A percentile compares a stretch with the other conserved stretches of the same genome.
Conservation (phyloP, 371 early-diverging fungal genomes). For the Ecytonucleospora hepatopenaei region DNA sequence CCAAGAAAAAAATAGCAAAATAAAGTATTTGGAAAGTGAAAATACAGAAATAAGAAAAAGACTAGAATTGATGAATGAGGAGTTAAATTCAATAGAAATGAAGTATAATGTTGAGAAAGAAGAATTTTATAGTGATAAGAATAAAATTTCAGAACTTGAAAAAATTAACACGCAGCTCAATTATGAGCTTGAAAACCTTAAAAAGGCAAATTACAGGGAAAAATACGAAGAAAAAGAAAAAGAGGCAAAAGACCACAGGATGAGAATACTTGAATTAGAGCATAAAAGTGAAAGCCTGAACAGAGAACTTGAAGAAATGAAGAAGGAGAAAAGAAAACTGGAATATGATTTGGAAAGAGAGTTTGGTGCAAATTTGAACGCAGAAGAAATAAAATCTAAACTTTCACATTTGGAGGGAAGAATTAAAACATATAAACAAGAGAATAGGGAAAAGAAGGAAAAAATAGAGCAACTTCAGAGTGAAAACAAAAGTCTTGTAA, state of each 20-base stretch:
- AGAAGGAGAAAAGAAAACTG: slow-evolving; percentile 4
- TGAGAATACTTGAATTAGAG: slow-evolving; percentile 46
- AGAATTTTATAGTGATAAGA: slow-evolving; percentile 20
- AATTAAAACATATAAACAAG: slow-evolving; percentile 36
- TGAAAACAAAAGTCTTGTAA: slow-evolving; percentile 36
- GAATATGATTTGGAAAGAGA: slow-evolving; percentile 8
- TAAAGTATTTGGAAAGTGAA: slow-evolving; percentile 29
- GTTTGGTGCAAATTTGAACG: slow-evolving; percentile 6
- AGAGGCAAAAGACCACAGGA: slow-evolving; percentile 43
- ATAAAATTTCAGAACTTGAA: slow-evolving; percentile 26
- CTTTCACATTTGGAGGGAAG: slow-evolving; percentile 38
- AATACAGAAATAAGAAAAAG: slow-evolving; percentile 15
- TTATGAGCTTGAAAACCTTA: slow-evolving; percentile 37
- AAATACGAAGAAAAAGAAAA: slow-evolving; percentile 25
- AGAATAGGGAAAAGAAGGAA: slow-evolving; percentile 27
- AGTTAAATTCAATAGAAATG: slow-evolving; percentile 12
- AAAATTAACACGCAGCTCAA: slow-evolving; percentile 32
- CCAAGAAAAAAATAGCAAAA: slow-evolving; percentile 21
- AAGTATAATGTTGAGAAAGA: slow-evolving; percentile 2
- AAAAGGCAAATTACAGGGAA: slow-evolving; percentile 22
- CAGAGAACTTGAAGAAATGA: slow-evolving; percentile 11
- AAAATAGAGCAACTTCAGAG: slow-evolving; percentile 31
- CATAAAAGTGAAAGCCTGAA: slow-evolving; percentile 42
- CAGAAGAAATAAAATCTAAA: slow-evolving; percentile 38
- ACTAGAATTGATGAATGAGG: slow-evolving; percentile 25